Percentiles rank a stretch among this genome's conserved stretches.
phyloP scores from a whole-genome alignment of 2,329 filamentous ascomycete species.

The Aspergillus brunneoviolaceus region DNA sequence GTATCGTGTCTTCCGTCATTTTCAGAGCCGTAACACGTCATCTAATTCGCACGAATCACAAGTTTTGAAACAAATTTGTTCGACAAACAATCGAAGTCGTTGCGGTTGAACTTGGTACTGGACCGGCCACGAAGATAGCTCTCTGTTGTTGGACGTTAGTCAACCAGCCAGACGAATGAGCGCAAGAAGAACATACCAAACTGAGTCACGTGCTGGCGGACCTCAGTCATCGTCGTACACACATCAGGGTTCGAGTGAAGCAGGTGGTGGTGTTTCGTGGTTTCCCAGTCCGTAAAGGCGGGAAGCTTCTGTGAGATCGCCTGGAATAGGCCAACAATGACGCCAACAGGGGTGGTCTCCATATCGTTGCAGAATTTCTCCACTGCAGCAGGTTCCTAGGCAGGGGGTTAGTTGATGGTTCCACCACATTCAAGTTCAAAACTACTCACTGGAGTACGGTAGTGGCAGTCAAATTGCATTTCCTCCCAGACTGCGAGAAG shows the following conservation, averaged over 20 bases:
- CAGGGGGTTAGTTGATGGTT: conserved; percentile 12
- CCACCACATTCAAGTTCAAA: neutral
- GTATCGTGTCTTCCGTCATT: conserved; percentile 25
- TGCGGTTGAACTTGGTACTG: conserved; percentile 79
- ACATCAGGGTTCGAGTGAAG: conserved; percentile 89
- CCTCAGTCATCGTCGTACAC: conserved; percentile 94
- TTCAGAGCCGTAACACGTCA: conserved; percentile 23
- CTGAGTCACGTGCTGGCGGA: conserved; percentile 86
- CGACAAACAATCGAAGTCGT: conserved; percentile 90
- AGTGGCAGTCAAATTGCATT: conserved; percentile 98
- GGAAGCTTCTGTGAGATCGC: conserved; percentile 97
- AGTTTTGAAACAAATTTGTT: conserved; percentile 98
- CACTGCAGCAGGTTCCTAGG: conserved; percentile 70
- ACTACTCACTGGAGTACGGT: conserved; percentile 67
- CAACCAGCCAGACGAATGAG: conserved; percentile 1
- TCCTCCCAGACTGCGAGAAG: conserved; percentile 94
- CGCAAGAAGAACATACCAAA: conserved; percentile 66
- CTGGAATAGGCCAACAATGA: conserved; percentile 95
- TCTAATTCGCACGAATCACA: conserved; percentile 87
- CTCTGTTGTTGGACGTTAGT: conserved; percentile 62
- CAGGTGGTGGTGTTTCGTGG: conserved; percentile 82
- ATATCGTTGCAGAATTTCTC: conserved; percentile 96
- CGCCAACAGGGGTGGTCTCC: conserved; percentile 92
- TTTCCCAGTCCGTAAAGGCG: conserved; percentile 91
- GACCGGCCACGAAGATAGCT: conserved; percentile 78